Evolutionary conservation across 208 protist genomes (phyloP).

Genomic region (Herpetomonas tarakana): DNA sequence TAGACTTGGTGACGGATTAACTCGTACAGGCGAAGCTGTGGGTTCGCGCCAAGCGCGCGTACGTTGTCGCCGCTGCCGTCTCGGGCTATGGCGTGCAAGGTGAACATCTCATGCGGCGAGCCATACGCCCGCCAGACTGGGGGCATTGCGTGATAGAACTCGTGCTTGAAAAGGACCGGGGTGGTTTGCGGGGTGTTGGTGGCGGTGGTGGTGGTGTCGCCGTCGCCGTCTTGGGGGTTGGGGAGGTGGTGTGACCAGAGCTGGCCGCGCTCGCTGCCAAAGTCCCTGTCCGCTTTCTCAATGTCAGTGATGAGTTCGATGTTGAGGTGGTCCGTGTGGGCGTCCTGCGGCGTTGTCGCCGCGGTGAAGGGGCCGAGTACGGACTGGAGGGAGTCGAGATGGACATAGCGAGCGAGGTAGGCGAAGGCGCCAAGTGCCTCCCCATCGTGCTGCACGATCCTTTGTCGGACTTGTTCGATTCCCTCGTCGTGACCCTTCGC

Average conservation of each 20-base stretch:
- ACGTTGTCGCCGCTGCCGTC: neutral
- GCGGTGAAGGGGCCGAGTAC: neutral
- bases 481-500: too few relatives aligned
- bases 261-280: neutral
- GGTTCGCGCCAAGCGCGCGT: neutral
- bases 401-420: neutral
- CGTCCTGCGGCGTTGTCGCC: neutral
- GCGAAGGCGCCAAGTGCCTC: too few relatives aligned
- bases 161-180: neutral
- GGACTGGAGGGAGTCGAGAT: neutral
- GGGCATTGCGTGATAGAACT: conserved; percentile 16
- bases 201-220: neutral
- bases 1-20: too few relatives aligned
- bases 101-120: conserved; percentile 41
- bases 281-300: neutral
- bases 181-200: neutral
- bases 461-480: too few relatives aligned
- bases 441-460: too few relatives aligned
- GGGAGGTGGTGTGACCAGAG: neutral
- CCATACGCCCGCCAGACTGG: conserved; percentile 38
- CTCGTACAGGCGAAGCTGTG: too few relatives aligned
- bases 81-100: conserved; percentile 26
- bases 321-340: neutral
- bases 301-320: neutral
- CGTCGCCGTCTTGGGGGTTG: neutral